A percentile compares a stretch with the other conserved stretches of the same genome.
phyloP scores from a whole-genome alignment of 2,329 filamentous ascomycete species.

The Colletotrichum gloeosporioides region DNA sequence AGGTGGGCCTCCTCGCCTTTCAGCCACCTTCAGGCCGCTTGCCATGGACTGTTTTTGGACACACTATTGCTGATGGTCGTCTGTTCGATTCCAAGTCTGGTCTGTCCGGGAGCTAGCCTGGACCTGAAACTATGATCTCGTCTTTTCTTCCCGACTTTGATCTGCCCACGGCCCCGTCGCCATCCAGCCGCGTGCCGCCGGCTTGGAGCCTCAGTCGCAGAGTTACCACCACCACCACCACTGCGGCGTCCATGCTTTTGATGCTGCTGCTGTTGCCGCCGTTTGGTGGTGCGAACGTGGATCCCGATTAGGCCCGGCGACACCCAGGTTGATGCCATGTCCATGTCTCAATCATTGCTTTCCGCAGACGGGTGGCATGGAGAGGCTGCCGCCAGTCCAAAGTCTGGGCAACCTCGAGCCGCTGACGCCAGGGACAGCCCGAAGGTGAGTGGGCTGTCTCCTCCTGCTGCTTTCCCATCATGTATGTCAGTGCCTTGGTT shows the following conservation, averaged over 20 bases:
- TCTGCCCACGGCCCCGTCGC: constrained; percentile 16
- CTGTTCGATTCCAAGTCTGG: constrained; percentile 11
- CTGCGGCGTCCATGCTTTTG: constrained; percentile 8
- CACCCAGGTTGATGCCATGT: constrained; percentile 14
- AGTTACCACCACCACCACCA: background rate
- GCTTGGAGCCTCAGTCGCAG: constrained; percentile 2
- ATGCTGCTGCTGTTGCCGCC: background rate
- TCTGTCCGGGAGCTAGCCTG: constrained; percentile 13
- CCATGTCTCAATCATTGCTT: constrained; percentile 17
- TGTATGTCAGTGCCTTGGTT: constrained; percentile 17
- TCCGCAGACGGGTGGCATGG: background rate
- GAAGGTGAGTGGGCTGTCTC: constrained; percentile 14
- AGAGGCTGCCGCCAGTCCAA: background rate
- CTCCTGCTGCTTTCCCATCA: constrained; percentile 9
- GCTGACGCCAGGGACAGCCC: constrained; percentile 1
- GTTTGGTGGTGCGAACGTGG: constrained; percentile 13
- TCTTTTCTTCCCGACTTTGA: constrained; percentile 7
- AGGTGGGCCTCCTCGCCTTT: constrained; percentile 1
- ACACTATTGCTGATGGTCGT: constrained; percentile 7
- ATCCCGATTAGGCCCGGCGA: constrained; percentile 13
- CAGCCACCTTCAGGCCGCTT: constrained; percentile 17
- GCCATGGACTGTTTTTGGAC: constrained; percentile 11
- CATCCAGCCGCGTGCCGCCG: constrained; percentile 8
- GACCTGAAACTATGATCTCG: constrained; percentile 20
- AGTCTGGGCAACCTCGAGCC: constrained; percentile 12